Evolutionary conservation across 139 green algal species (phyloP).

Genomic region (Eudorina sp.): DNA sequence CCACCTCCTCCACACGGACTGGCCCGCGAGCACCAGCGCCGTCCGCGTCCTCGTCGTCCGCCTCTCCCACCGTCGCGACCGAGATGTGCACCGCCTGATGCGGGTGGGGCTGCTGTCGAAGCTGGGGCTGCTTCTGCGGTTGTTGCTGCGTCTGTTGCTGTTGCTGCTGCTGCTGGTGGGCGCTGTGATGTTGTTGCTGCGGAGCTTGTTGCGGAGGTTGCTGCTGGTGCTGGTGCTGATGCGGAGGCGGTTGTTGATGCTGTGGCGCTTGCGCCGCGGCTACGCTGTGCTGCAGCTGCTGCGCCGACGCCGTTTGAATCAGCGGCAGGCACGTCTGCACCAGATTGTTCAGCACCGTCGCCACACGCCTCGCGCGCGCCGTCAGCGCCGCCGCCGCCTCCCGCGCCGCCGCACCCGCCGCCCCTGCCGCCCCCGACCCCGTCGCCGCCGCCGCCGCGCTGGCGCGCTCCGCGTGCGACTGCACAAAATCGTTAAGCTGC

Average conservation of each 20-base stretch:
- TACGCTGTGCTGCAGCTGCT: neutral
- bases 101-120: neutral
- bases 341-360: neutral
- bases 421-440: neutral
- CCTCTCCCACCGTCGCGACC: neutral
- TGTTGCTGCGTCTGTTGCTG: neutral
- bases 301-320: neutral
- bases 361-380: neutral
- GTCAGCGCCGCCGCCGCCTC: neutral
- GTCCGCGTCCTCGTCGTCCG: neutral
- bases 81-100: neutral
- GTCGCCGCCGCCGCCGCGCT: neutral
- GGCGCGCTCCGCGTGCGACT: neutral
- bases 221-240: neutral
- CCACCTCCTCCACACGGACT: neutral
- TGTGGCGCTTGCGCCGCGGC: neutral
- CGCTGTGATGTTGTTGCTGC: no score
- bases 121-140: neutral
- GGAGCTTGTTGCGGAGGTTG: neutral
- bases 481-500: conserved; percentile 1
- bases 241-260: neutral
- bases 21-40: neutral
- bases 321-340: neutral
- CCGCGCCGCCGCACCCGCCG: neutral
- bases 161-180: neutral